Evolutionary conservation across 2,329 filamentous ascomycete species (phyloP).

Genomic region (Teratosphaeria epicoccoides): DNA sequence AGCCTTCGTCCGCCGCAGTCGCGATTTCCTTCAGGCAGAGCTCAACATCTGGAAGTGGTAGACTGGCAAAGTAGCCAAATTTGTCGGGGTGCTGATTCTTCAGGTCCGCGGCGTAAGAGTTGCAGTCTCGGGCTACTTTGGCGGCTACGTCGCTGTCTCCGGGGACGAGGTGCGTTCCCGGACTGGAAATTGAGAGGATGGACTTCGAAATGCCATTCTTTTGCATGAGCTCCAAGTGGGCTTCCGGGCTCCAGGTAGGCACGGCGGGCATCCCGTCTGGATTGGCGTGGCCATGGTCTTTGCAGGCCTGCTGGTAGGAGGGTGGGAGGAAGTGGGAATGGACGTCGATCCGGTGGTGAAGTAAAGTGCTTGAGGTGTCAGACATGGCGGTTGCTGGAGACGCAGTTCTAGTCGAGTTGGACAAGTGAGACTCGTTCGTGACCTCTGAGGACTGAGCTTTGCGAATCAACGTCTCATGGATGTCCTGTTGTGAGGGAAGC

Average conservation of each 20-base stretch:
- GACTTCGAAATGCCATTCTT: slow-evolving; percentile 40
- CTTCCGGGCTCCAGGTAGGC: slow-evolving; percentile 34
- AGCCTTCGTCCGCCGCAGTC: slow-evolving; percentile 31
- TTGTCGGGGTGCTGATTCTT: slow-evolving; percentile 28
- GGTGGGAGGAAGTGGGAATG: slow-evolving; percentile 40
- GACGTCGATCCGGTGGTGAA: slow-evolving; percentile 33
- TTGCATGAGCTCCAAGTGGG: slow-evolving; percentile 43
- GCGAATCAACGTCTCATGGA: too few relatives aligned
- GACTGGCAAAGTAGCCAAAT: slow-evolving; percentile 45
- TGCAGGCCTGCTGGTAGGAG: slow-evolving; percentile 31
- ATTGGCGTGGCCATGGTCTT: slow-evolving; percentile 32
- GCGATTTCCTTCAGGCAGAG: slow-evolving; percentile 40
- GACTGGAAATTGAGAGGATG: slow-evolving; percentile 45
- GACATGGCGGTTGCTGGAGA: too few relatives aligned
- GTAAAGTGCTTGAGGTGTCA: slow-evolving; percentile 7
- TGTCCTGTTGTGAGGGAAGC: too few relatives aligned
- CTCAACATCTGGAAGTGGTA: slow-evolving; percentile 42
- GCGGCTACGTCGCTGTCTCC: slow-evolving; percentile 28
- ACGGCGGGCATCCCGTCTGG: slow-evolving; percentile 41
- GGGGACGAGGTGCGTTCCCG: slow-evolving; percentile 39
- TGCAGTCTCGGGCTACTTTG: slow-evolving; percentile 31
- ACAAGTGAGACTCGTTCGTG: too few relatives aligned
- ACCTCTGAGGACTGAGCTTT: too few relatives aligned
- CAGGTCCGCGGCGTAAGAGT: slow-evolving; percentile 31
- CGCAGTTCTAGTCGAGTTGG: background rate